phyloP scores from a whole-genome alignment of 139 green algal genomes.

The Micractinium conductrix region DNA sequence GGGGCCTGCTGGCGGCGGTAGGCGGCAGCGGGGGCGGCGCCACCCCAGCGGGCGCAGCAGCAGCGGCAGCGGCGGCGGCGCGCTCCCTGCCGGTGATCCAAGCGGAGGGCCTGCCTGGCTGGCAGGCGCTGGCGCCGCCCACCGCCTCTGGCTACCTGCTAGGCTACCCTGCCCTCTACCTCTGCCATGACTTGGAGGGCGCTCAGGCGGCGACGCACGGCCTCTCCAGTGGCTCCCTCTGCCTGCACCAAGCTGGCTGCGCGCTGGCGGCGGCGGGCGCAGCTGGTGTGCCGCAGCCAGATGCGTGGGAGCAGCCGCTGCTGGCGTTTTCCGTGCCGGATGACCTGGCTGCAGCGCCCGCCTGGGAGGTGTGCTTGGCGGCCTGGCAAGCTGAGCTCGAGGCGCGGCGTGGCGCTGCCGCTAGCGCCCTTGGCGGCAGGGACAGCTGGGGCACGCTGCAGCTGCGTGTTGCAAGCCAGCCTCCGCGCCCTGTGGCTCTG shows the following conservation, averaged over 20 bases:
- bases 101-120: neutral
- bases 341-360: neutral
- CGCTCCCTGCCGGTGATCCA: neutral
- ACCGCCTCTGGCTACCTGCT: slow-evolving; percentile 75
- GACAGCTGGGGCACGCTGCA: neutral
- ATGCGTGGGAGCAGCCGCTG: slow-evolving; percentile 9
- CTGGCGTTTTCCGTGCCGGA: slow-evolving; percentile 33
- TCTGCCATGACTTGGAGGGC: slow-evolving; percentile 32
- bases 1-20: neutral
- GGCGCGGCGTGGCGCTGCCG: neutral
- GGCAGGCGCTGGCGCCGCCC: slow-evolving; percentile 44
- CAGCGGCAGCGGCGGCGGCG: neutral
- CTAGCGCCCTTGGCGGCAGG: neutral
- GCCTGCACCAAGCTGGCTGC: slow-evolving; percentile 26
- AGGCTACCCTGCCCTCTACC: slow-evolving; percentile 72
- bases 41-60: neutral
- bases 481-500: neutral
- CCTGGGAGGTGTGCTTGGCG: neutral
- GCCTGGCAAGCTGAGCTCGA: neutral
- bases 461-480: neutral
- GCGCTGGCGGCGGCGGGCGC: neutral
- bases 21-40: neutral
- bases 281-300: neutral
- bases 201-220: slow-evolving; percentile 25
- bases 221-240: slow-evolving; percentile 49